These are phyloP conservation scores for Aspergillus tanneri DNA, from an alignment of 2,329 filamentous ascomycete species.

Conservation along the genomic window DNA sequence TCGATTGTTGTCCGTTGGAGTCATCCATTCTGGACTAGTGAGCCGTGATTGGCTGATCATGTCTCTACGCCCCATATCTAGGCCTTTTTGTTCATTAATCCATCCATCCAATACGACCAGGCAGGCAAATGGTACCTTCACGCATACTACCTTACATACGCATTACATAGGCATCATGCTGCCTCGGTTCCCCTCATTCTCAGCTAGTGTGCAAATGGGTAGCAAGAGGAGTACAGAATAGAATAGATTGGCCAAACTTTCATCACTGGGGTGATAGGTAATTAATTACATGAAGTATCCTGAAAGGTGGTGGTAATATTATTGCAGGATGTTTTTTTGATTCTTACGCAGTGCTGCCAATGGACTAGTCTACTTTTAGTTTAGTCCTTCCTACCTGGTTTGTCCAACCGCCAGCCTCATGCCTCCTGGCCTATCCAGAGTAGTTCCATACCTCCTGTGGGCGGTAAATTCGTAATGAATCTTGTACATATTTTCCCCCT, in stretches of 20 bases:
- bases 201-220: neutral
- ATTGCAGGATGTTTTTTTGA: neutral
- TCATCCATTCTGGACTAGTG: slow-evolving; percentile 1
- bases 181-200: neutral
- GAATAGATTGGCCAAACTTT: neutral
- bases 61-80: slow-evolving; percentile 3
- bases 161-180: neutral
- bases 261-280: neutral
- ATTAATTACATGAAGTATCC: too few relatives aligned
- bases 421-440: slow-evolving; percentile 1
- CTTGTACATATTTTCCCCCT: neutral
- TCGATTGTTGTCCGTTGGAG: slow-evolving; percentile 1
- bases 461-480: neutral
- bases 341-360: neutral
- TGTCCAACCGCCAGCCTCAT: neutral
- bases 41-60: slow-evolving; percentile 3
- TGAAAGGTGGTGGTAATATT: too few relatives aligned
- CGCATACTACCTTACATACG: slow-evolving; percentile 1
- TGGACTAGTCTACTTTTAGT: neutral
- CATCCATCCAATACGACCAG: neutral
- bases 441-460: slow-evolving; percentile 1
- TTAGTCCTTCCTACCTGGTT: neutral
- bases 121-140: neutral
- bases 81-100: slow-evolving; percentile 1
- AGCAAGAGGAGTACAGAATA: neutral